A percentile compares a stretch with the other conserved stretches of the same genome.
phyloP scores from a whole-genome alignment of 345 rosid species.

The Gossypium turneri region DNA sequence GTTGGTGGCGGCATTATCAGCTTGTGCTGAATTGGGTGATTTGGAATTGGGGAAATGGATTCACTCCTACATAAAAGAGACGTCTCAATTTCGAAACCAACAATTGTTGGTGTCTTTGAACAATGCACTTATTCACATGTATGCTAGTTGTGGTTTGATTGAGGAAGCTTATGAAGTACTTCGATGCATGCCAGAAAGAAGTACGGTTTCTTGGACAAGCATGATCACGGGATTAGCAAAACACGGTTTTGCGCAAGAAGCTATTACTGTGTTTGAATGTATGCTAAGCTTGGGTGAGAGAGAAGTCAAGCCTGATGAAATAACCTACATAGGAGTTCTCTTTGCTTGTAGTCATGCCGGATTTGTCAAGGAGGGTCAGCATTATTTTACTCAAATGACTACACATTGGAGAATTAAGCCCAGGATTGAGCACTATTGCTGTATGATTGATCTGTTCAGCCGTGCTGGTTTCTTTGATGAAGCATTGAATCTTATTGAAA shows the following conservation, averaged over 20 bases:
- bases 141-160: constrained; percentile 45
- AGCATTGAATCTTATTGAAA: constrained; percentile 34
- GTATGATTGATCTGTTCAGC: constrained; percentile 45
- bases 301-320: constrained; percentile 37
- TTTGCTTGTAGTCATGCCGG: constrained; percentile 51
- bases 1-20: constrained; percentile 35
- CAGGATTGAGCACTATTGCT: constrained; percentile 42
- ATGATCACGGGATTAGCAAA: constrained; percentile 41
- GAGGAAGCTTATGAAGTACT: constrained; percentile 36
- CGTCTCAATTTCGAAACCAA: constrained; percentile 8
- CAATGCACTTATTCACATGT: constrained; percentile 44
- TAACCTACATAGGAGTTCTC: constrained; percentile 37
- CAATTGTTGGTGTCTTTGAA: constrained; percentile 28
- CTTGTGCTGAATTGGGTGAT: constrained; percentile 39
- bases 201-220: constrained; percentile 38
- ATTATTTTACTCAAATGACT: constrained; percentile 30
- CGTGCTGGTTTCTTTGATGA: constrained; percentile 44
- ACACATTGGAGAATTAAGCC: constrained; percentile 33
- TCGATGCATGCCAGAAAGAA: constrained; percentile 29
- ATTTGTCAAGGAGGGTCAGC: constrained; percentile 29
- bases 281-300: constrained; percentile 34
- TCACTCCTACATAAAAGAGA: constrained; percentile 26
- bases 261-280: constrained; percentile 34
- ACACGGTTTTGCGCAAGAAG: constrained; percentile 35
- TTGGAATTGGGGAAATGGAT: constrained; percentile 39